Evolutionary conservation across 768 basidiomycete species (phyloP).

Genomic region (Leccinum ochraceum): DNA sequence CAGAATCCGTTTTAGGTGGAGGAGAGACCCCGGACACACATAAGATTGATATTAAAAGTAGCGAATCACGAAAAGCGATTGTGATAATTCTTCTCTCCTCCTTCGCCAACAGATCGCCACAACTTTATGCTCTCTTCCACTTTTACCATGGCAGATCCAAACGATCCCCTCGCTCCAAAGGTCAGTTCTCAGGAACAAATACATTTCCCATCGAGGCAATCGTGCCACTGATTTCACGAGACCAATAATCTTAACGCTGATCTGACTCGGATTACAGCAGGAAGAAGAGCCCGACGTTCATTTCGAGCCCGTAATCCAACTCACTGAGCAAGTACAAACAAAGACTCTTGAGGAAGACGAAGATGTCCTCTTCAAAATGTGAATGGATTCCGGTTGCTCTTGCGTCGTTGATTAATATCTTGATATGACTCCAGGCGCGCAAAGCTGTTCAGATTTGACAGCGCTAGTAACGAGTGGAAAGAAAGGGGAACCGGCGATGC

Average conservation of each 20-base stretch:
- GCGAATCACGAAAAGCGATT: slow-evolving; percentile 20
- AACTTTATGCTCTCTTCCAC: slow-evolving; percentile 10
- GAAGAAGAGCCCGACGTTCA: slow-evolving; percentile 86
- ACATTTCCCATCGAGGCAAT: slow-evolving; percentile 25
- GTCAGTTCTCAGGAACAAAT: slow-evolving; percentile 42
- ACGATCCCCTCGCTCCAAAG: slow-evolving; percentile 70
- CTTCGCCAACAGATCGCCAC: slow-evolving; percentile 11
- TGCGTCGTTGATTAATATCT: slow-evolving; percentile 7
- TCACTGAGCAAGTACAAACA: slow-evolving; percentile 93
- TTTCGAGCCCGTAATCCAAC: slow-evolving; percentile 95
- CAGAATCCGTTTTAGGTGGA: slow-evolving; percentile 11
- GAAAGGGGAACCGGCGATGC: slow-evolving; percentile 97
- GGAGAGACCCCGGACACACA: slow-evolving; percentile 30
- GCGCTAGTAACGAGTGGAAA: slow-evolving; percentile 86
- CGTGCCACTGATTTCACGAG: slow-evolving; percentile 31
- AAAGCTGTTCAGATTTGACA: slow-evolving; percentile 95
- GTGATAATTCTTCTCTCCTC: slow-evolving; percentile 27
- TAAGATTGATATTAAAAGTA: slow-evolving; percentile 10
- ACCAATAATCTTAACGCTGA: slow-evolving; percentile 24
- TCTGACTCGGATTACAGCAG: slow-evolving; percentile 32
- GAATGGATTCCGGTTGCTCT: slow-evolving; percentile 33
- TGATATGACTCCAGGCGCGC: slow-evolving; percentile 68
- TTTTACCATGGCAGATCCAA: slow-evolving; percentile 54
- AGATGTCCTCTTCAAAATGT: slow-evolving; percentile 95
- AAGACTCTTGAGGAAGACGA: slow-evolving; percentile 97